Conservation (phyloP, 345 rosid genomes). For the Heritiera fomes region DNA sequence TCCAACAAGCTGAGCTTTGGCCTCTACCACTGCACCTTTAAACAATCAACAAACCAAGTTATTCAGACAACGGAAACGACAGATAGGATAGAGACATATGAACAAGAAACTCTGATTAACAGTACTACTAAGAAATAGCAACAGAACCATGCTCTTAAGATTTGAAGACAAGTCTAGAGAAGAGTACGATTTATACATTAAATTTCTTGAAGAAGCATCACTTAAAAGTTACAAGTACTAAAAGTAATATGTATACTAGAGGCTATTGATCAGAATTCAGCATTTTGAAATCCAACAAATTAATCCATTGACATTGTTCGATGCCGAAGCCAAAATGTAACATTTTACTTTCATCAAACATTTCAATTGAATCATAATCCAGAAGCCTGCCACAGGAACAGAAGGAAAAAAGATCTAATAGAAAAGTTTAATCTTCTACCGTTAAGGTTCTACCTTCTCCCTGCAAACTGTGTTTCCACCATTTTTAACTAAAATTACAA, state of each 20-base stretch:
- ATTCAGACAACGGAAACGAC: not conserved
- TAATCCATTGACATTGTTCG: not conserved
- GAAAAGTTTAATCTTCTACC: not conserved
- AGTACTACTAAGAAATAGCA: not conserved
- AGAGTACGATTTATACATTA: not conserved
- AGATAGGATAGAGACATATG: not conserved
- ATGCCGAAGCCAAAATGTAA: not conserved
- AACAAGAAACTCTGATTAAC: not conserved
- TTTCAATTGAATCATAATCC: not conserved
- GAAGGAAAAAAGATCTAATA: not conserved
- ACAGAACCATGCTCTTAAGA: not conserved
- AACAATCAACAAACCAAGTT: constrained; percentile 19
- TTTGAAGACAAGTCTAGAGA: not conserved
- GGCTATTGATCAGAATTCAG: not conserved
- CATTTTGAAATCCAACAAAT: not conserved
- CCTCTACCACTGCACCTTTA: constrained; percentile 76
- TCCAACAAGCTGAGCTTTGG: constrained; percentile 82
- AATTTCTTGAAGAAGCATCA: not conserved
- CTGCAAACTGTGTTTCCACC: not conserved
- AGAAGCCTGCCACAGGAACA: not conserved
- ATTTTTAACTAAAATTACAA: not conserved
- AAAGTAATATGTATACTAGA: not conserved
- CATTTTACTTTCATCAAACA: not conserved
- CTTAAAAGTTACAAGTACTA: not conserved
- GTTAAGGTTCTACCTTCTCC: not conserved